These are phyloP conservation scores for Cupressus sempervirens DNA, from an alignment of 75 land plant genomes.

Conservation along the genomic window DNA sequence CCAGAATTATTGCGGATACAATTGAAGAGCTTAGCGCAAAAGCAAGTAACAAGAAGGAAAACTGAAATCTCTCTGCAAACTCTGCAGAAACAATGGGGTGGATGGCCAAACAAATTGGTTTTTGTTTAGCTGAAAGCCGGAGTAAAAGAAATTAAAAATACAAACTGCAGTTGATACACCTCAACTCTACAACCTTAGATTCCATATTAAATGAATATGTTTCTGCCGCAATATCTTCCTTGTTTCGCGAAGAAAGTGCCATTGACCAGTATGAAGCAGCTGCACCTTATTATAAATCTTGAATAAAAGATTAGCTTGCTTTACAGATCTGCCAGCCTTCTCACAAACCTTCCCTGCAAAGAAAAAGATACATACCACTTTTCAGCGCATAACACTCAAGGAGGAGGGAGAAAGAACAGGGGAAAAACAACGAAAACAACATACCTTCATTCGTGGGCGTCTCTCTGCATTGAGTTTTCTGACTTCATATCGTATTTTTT, in stretches of 20 bases:
- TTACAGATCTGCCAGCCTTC: conserved; percentile 23
- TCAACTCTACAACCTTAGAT: not conserved
- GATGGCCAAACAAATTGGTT: not conserved
- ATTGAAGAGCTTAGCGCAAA: not conserved
- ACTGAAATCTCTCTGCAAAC: not conserved
- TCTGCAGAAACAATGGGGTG: not conserved
- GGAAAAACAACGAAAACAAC: not conserved
- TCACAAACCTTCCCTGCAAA: conserved; percentile 60
- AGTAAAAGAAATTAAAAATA: not conserved
- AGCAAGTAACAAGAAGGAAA: not conserved
- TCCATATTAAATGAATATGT: not conserved
- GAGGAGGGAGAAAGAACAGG: not conserved
- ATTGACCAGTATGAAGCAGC: not conserved
- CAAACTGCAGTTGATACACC: not conserved
- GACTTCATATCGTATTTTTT: conserved; percentile 92
- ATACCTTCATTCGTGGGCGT: conserved; percentile 89
- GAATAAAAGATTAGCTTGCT: not conserved
- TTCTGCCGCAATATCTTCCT: not conserved
- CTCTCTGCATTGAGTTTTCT: conserved; percentile 90
- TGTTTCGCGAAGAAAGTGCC: not conserved
- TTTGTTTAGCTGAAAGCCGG: conserved; percentile 1
- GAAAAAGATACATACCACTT: not conserved
- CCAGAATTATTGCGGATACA: not conserved
- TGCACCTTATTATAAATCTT: not conserved
- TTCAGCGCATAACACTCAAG: not conserved